Conservation (phyloP, 202 grass and related monocot genomes). For the Zoysia matrella region DNA sequence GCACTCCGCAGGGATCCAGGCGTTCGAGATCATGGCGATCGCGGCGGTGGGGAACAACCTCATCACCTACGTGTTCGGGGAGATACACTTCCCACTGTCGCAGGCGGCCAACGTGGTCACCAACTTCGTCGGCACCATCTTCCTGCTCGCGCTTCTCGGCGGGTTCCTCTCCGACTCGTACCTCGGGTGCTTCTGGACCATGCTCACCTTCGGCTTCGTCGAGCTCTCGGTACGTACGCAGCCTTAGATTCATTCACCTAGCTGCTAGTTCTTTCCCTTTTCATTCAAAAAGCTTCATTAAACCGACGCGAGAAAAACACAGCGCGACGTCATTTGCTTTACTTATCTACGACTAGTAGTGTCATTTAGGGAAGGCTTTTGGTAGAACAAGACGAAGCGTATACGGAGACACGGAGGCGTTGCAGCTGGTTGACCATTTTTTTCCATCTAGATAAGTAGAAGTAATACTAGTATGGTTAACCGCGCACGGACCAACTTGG, state of each 20-base stretch:
- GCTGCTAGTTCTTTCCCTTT: background rate
- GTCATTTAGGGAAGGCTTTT: background rate
- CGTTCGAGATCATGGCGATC: conserved; percentile 97
- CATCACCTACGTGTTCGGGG: conserved; percentile 97
- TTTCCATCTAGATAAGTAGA: background rate
- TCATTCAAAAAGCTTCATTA: background rate
- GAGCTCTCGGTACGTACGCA: conserved; percentile 78
- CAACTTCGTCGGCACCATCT: too few relatives aligned
- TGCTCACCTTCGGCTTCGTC: conserved; percentile 95
- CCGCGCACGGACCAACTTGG: background rate
- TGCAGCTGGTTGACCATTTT: conserved; percentile 19
- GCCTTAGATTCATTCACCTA: background rate
- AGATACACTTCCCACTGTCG: conserved; percentile 49
- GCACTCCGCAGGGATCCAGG: conserved; percentile 67
- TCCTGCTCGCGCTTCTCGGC: too few relatives aligned
- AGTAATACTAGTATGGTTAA: too few relatives aligned
- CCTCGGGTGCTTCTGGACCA: conserved; percentile 95
- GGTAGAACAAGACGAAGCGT: conserved; percentile 12
- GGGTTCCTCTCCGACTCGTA: too few relatives aligned
- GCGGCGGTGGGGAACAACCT: conserved; percentile 99
- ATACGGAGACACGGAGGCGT: background rate
- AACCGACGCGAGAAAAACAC: background rate
- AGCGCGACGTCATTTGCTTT: background rate
- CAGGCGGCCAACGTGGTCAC: too few relatives aligned
- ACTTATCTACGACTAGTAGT: background rate